Percentiles rank a stretch among this genome's conserved stretches.
phyloP scores from a whole-genome alignment of 2,329 filamentous ascomycete species.

The Xylaria sp. region DNA sequence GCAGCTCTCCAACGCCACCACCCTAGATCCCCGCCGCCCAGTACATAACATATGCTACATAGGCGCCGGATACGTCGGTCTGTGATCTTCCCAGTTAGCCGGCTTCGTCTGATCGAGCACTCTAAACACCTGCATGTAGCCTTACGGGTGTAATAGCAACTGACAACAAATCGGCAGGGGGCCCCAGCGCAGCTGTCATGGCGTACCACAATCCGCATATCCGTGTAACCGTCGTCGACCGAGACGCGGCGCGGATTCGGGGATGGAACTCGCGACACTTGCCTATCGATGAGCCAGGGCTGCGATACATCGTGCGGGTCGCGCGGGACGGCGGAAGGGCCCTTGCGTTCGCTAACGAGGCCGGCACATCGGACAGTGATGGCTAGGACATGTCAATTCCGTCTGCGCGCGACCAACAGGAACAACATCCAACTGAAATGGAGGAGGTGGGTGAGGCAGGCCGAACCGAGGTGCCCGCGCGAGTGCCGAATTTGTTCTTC shows the following conservation, averaged over 20 bases:
- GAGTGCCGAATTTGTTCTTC: constrained; percentile 73
- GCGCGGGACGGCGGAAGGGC: constrained; percentile 63
- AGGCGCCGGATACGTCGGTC: constrained; percentile 48
- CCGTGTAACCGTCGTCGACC: constrained; percentile 76
- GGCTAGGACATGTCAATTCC: constrained; percentile 40
- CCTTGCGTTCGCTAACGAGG: constrained; percentile 48
- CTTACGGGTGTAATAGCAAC: not conserved
- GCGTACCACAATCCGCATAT: constrained; percentile 75
- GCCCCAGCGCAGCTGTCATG: constrained; percentile 76
- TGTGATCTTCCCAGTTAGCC: not conserved
- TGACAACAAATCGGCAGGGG: constrained; percentile 50
- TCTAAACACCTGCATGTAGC: not conserved
- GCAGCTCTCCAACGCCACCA: not conserved
- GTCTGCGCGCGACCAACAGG: constrained; percentile 25
- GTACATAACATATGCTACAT: constrained; percentile 48
- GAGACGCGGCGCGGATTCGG: constrained; percentile 67
- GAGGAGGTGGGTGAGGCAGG: constrained; percentile 23
- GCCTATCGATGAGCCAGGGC: constrained; percentile 77
- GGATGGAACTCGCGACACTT: constrained; percentile 76
- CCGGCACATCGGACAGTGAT: constrained; percentile 40
- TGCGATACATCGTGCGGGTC: constrained; percentile 70
- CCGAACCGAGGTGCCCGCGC: constrained; percentile 47
- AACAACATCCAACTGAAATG: not conserved
- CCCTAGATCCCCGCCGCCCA: not conserved
- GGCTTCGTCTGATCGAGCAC: not conserved